Base-by-base conservation (phyloP, 257 asterid genomes). In the Misopates orontium region DNA sequence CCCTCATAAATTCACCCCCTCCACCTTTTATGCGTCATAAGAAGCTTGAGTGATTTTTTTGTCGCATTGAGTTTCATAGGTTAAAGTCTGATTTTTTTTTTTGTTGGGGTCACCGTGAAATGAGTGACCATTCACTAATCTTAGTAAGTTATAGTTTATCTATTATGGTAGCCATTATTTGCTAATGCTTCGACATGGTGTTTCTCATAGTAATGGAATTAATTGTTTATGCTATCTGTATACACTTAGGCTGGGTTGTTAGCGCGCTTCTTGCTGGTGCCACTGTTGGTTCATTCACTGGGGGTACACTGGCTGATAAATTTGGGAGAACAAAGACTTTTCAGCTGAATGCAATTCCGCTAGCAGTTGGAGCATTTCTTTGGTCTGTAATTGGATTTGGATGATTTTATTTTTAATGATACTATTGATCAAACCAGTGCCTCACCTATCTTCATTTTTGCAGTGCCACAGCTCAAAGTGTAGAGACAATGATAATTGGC, bases 211-310 rank as follows among this genome's bases (percentile, higher is more conserved):
- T 70, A 18, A 41, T 62, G 66, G 47, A 39, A 59, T 69, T 70
- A 57, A 54, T 53, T 62, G 56, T 45, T 66, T 41, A 4, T 74
- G 54, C 36, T 41, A 24, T 72, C 50, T 48, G 28, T 50, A 58
- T 67, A 48, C 72, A 48, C 13, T 56, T 73, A 93, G 98, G 98
- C 25, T 93, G 98, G 97, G 82, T 93, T 70, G 98, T 93, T 54
- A 93, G 98, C 73, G 70, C 98, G 56, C 84, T 84, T 81, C 96
- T 93, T 36, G 98, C 98, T 73, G 98, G 96, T 63, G 98, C 98
- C 54, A 87, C 97, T 36, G 80, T 89, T 62, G 98, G 98, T 75
- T 93, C 97, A 44, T 93, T 93, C 78, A 87, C 97, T 66, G 97
- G 98, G 66, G 98, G 98, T 79, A 65, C 96, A 58, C 77, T 93